These are phyloP conservation scores for Cydonia oblonga DNA, from an alignment of 331 rosid species.

Conservation along the genomic window DNA sequence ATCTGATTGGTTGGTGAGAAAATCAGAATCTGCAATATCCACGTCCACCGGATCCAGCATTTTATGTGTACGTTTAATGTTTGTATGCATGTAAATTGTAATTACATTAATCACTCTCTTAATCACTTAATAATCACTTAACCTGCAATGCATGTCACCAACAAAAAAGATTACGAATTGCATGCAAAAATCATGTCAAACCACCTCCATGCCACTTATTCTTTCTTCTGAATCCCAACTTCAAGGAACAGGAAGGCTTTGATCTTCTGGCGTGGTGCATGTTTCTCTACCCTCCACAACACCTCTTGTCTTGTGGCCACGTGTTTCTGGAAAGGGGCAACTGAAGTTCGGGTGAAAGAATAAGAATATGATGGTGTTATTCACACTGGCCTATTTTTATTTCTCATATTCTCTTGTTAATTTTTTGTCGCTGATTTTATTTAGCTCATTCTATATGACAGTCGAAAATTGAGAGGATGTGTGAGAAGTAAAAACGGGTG, in stretches of 20 bases:
- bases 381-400: too few relatives aligned
- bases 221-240: conserved; percentile 5
- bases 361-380: too few relatives aligned
- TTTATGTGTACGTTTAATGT: neutral
- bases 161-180: neutral
- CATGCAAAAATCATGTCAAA: neutral
- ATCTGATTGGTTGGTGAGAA: conserved; percentile 23
- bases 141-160: neutral
- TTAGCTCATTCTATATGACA: too few relatives aligned
- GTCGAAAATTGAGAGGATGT: too few relatives aligned
- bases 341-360: neutral
- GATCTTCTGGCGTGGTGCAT: neutral
- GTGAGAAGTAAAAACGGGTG: too few relatives aligned
- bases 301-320: neutral
- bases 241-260: neutral
- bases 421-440: fast-evolving
- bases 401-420: too few relatives aligned
- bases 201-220: neutral
- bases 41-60: conserved; percentile 26
- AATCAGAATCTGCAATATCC: conserved; percentile 51
- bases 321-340: neutral
- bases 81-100: neutral
- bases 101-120: neutral
- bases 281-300: neutral
- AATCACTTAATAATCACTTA: neutral